Evolutionary conservation across 1,284 basidiomycete species (phyloP), one percentile per base, ranked within the genome.

Genomic region (Cystobasidium slooffiae): DNA sequence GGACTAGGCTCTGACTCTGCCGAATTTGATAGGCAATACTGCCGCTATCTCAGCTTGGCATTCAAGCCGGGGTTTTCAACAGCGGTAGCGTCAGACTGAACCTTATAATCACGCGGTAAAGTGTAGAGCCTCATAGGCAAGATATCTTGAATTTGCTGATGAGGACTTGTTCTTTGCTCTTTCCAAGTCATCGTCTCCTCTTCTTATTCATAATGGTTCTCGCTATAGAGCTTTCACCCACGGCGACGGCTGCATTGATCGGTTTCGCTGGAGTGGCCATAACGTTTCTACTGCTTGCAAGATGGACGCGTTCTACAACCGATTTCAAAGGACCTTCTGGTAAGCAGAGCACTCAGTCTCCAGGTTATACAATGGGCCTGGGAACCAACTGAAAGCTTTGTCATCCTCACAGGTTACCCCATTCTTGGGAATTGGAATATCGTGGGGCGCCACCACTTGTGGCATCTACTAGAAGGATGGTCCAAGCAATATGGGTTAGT

Each of bases 381-480:
- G 46, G 18, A 47, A 18, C 9, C 46, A 9, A 9, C 46, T 47
- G 8, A 9, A 47, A 8, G 46, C 46, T 18, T 52, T 52, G n/a
- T n/a, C n/a, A n/a, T 6, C 51, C 18, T n/a, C 18, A 8, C 18
- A 55, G 53, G 53, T 8, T 55, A 55, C 20, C 53, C 53, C 10
- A 55, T 55, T 24, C 53, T 55, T 55, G 53, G 53, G 8, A 55
- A 55, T 31, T 55, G 53, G 53, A 31, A 55, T 55, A 55, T 55
- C 16, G 22, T 55, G 22, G 53, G 53, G 22, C 24, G 37, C 10
- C 53, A 55, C 18, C 53, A 55, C 18, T 16, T 55, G 6, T 55
- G 53, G 53, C 24, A 31, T 31, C 53, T 55, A 24, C 18, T 55
- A 31, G 53, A 55, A 55, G 53, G 37, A 55, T 55, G 53, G 53